Base-by-base conservation (phyloP, 768 basidiomycete genomes). In the Tricholoma sp. region DNA sequence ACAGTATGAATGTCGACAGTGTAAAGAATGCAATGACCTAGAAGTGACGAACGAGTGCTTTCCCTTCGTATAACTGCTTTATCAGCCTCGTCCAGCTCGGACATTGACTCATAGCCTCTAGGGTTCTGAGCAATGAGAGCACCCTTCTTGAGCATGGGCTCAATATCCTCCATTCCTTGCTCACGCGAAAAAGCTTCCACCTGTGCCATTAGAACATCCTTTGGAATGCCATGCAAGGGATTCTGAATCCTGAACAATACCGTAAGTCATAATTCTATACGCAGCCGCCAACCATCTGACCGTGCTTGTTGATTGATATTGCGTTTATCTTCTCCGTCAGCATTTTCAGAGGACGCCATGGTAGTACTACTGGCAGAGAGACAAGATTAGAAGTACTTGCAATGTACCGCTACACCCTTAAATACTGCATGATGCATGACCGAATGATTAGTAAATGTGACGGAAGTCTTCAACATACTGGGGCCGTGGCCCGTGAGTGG, bases 121-220 rank as follows among this genome's bases (percentile, higher is more conserved):
- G 88, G 84, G 55, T 82, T 80, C 64, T 91, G 89, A 1, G 90
- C 89, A 18, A 91, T 63, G 8, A 91, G 71, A 0, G 91, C 91
- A 17, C 83, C 89, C 70, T 88, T 90, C 63, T 78, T 73, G 59
- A 92, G 78, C 7, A 80, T 60, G 2, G 70, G 49, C 1, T 72
- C 61, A 18, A 79, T 73, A 44, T 82, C 78, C 8, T 74, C 73
- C 53, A 80, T 66, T 4, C 73, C 79, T 47, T 75, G 69, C 54
- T 78, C 77, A 54, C 70, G 72, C 0, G 83, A 80, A 62, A 92
- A 94, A 9, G 70, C 66, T 45, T 83, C 80, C 32, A 85, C 88
- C 53, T 84, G 78, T 1, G 74, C 66, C 61, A 87, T 70, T 52
- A 93, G 80, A 49, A 78, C 75, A 9, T 80, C 80, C 41, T 81